Conservation (phyloP, 345 rosid genomes). For the Citrus sp. region DNA sequence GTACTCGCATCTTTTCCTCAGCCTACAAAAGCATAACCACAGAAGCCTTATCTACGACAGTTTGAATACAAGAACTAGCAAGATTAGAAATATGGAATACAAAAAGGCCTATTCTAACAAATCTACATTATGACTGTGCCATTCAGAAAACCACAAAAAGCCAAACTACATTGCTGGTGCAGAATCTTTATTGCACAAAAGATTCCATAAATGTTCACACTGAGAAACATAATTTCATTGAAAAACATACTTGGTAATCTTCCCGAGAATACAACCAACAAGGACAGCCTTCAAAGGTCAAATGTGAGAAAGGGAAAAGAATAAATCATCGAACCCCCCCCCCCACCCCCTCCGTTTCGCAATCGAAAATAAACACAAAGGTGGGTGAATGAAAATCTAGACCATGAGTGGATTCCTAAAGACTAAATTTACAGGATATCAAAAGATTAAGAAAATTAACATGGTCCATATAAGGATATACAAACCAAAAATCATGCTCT, state of each 20-base stretch:
- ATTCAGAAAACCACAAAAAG: slow-evolving; percentile 7
- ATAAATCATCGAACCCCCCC: neutral
- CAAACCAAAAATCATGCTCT: neutral
- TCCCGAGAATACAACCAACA: neutral
- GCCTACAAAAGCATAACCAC: slow-evolving; percentile 41
- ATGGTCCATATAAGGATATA: neutral
- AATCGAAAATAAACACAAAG: neutral
- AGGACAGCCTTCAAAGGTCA: neutral
- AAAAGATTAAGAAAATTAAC: neutral
- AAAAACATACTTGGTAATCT: neutral
- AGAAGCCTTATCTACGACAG: neutral
- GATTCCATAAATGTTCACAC: neutral
- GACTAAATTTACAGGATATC: neutral
- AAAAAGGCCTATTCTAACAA: neutral
- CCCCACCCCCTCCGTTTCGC: too few relatives aligned
- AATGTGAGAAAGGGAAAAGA: neutral
- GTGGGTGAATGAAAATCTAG: neutral
- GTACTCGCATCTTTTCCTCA: slow-evolving; percentile 84
- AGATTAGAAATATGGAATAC: neutral
- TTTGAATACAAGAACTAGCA: neutral
- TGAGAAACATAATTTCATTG: neutral
- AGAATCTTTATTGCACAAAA: neutral
- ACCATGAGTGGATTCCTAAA: neutral
- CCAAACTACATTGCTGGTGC: neutral
- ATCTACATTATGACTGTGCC: neutral